Evolutionary conservation across 148 eudicot genomes (phyloP), one percentile per base, ranked within the genome.

Genomic region (Nepenthes mirabilis): DNA sequence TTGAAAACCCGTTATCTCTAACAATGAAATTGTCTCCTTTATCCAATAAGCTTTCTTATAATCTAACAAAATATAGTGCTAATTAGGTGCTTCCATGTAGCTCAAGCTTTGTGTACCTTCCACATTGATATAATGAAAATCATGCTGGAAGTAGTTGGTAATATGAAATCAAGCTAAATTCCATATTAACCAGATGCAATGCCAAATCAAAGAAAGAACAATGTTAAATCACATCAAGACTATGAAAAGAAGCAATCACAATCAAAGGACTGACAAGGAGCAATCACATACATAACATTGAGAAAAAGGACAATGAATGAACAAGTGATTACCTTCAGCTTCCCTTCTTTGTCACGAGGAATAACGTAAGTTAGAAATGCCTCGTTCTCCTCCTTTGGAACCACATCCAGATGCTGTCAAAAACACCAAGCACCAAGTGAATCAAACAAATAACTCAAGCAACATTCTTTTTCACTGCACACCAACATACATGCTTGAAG

Each of bases 311-410:
- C 52, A 49, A 8, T 40, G 36, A 14, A 23, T 49, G 55, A 33
- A 11, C 58, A 34, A 54, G 53, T 1, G 36, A 64, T 75, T 80
- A 91, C 95, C 82, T 68, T 77, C 67, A 91, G 66, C 35, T 71
- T 73, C 57, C 66, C 68, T 72, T 88, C 97, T 76, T 70, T 83
- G 45, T 77, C 80, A 67, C 75, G 86, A 23, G 95, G 90, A 57
- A 91, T 83, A 43, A 85, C 75, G 65, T 74, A 87, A 36, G 88
- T 87, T 68, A 91, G 79, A 65, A 77, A 84, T 6, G 85, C 79
- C 57, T 76, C 81, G 71, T 72, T 91, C 69, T 87, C 97, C 67
- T 91, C 90, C 64, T 81, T 85, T 5, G 93, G 90, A 23, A 51
- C 49, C 48, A 87, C 81, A 69, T 79, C 79, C 81, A 91, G 63